Evolutionary conservation across 2,329 filamentous ascomycete species (phyloP).

Genomic region (Colletotrichum paranaense): DNA sequence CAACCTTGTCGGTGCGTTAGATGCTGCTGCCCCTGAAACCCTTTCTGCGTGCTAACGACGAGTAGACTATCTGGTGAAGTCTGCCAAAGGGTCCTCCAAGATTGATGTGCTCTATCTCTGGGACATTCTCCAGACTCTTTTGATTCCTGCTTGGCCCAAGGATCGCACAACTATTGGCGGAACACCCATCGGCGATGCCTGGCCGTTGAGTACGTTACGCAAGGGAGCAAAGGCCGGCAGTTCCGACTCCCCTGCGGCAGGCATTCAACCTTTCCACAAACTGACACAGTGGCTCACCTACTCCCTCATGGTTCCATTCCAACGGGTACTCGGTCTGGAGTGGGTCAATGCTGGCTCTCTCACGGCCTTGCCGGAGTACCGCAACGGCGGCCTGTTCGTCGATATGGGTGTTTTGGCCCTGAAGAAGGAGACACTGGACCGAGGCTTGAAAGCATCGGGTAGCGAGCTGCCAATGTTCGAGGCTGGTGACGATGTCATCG

Average conservation of each 20-base stretch:
- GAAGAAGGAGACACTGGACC: slow-evolving; percentile 75
- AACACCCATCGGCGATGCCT: slow-evolving; percentile 60
- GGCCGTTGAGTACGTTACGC: slow-evolving; percentile 52
- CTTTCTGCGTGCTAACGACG: not conserved
- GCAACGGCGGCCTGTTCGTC: slow-evolving; percentile 90
- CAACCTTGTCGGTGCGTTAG: slow-evolving; percentile 56
- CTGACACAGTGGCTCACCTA: slow-evolving; percentile 95
- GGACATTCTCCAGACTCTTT: slow-evolving; percentile 53
- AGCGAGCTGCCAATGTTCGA: slow-evolving; percentile 69
- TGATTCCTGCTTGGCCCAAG: slow-evolving; percentile 62
- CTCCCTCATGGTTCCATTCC: slow-evolving; percentile 93
- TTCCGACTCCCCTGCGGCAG: slow-evolving; percentile 37
- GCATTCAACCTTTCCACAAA: slow-evolving; percentile 91
- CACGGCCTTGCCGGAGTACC: slow-evolving; percentile 90
- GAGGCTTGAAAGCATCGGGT: slow-evolving; percentile 71
- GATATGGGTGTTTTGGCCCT: slow-evolving; percentile 84
- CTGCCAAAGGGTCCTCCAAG: slow-evolving; percentile 39
- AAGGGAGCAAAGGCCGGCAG: slow-evolving; percentile 21
- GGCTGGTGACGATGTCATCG: slow-evolving; percentile 69
- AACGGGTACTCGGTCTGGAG: slow-evolving; percentile 80
- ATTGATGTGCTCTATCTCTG: slow-evolving; percentile 55
- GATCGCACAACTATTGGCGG: slow-evolving; percentile 61
- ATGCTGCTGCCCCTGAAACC: not conserved
- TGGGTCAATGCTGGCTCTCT: slow-evolving; percentile 85
- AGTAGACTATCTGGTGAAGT: slow-evolving; percentile 52